Base-by-base conservation (phyloP, 495 filamentous ascomycete genomes). In the Penicillium fimorum region DNA sequence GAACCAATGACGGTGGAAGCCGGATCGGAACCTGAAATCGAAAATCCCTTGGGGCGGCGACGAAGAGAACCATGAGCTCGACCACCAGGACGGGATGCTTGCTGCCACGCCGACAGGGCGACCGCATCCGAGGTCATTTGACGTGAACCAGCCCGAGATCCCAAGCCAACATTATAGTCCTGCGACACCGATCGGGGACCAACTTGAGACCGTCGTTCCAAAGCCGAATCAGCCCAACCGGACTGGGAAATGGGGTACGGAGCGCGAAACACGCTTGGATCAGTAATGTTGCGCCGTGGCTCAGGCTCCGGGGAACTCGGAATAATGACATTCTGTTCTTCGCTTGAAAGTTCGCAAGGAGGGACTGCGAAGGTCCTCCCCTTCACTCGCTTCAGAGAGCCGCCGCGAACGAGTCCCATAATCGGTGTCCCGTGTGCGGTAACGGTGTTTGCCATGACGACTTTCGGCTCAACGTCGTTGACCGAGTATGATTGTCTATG, bases 1-100 rank as follows among this genome's bases (percentile, higher is more conserved):
- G 92, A 96, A 33, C 90, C 89, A 35, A 89, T 83, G 24, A 92
- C 70, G 2, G 91, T 96, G 6, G 89, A 93, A 12, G 89, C 81
- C 43, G 85, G 88, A 59, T 96, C 91, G 22, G 88, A 88, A 44
- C 71, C 66, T 4, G 75, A 72, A 27, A 76, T 70, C 7, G 79
- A 82, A 51, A 75, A 70, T 43, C 77, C 71, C 53, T 80, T 78
- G 18, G 67, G 68, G 27, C 67, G 65, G 37, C 65, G 73, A 15
- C 73, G 72, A 8, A 72, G 56, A 47, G 74, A 76, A 11, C 64
- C 56, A 47, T 62, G 60, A 13, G 42, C 47, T 40, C 51, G 44
- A 6, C 60, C 48, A 17, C 42, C 43, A 17, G 51, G 59, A 27
- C 59, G 61, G 22, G 51, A 56, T 6, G 57, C 57, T 38, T 64